Percentiles rank a stretch among this genome's conserved stretches.
phyloP scores from a whole-genome alignment of 176 grass and related monocot genomes.

The Lolium perenne region DNA sequence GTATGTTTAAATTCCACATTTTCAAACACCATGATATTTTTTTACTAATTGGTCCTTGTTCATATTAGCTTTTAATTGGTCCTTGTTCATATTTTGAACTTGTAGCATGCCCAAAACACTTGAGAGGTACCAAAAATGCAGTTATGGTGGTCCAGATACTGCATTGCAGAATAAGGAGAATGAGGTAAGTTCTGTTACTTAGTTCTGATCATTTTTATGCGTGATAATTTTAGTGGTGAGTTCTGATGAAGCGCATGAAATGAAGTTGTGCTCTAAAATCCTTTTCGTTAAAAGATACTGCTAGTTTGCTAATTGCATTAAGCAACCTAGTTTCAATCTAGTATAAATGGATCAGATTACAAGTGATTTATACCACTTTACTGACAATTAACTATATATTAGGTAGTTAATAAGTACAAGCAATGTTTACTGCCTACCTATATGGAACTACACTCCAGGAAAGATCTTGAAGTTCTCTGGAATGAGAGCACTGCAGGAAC shows the following conservation, averaged over 20 bases:
- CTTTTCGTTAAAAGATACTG: background rate
- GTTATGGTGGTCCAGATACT: conserved; percentile 68
- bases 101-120: conserved; percentile 73
- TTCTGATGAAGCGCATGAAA: background rate
- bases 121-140: conserved; percentile 75
- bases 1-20: background rate
- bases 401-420: background rate
- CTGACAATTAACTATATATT: background rate
- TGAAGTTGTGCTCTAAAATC: background rate
- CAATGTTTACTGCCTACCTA: background rate
- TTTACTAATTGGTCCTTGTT: too few species aligned
- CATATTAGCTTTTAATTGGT: background rate
- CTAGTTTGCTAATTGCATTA: background rate
- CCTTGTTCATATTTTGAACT: conserved; percentile 25
- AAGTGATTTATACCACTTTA: background rate
- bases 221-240: background rate
- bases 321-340: background rate
- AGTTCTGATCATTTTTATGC: background rate
- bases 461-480: background rate
- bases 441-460: background rate
- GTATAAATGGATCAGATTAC: background rate
- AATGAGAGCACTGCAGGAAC: background rate
- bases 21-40: background rate
- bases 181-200: conserved; percentile 46
- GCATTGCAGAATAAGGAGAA: conserved; percentile 75